phyloP scores from a whole-genome alignment of 139 green algal genomes.

The Chlorella vulgaris region DNA sequence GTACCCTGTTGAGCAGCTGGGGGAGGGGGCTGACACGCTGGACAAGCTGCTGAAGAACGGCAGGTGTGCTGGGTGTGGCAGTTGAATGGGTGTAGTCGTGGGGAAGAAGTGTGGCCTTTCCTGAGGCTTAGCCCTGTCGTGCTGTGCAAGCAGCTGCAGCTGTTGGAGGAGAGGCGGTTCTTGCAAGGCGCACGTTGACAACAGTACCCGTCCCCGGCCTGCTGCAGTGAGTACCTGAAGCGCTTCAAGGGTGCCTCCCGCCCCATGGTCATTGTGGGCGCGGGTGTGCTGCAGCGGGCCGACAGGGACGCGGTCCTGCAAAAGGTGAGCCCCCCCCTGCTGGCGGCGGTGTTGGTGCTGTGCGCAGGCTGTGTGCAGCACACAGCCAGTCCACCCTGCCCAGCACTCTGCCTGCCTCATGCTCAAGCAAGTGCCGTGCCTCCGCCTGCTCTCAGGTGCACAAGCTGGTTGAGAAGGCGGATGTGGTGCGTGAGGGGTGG shows the following conservation, averaged over 20 bases:
- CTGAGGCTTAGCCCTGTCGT: background rate
- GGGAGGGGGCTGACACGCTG: slow-evolving; percentile 72
- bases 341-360: background rate
- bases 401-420: background rate
- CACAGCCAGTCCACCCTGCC: background rate
- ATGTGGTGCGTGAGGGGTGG: slow-evolving; percentile 88
- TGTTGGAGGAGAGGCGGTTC: background rate
- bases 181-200: background rate
- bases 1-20: slow-evolving; percentile 89
- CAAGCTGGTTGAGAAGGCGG: slow-evolving; percentile 56
- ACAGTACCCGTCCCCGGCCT: background rate
- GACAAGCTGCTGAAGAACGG: slow-evolving; percentile 58
- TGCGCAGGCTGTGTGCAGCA: background rate
- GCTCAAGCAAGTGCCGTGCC: background rate
- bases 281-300: slow-evolving; percentile 77
- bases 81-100: background rate
- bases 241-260: slow-evolving; percentile 76
- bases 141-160: background rate
- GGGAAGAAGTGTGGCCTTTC: no score
- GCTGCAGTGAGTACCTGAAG: slow-evolving; percentile 56
- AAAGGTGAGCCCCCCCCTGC: slow-evolving; percentile 47
- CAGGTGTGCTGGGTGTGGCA: background rate
- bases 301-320: slow-evolving; percentile 85
- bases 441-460: slow-evolving; percentile 39
- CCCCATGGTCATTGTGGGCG: slow-evolving; percentile 90